Base-by-base conservation (phyloP, 1,284 basidiomycete species). In the Malassezia equina region DNA sequence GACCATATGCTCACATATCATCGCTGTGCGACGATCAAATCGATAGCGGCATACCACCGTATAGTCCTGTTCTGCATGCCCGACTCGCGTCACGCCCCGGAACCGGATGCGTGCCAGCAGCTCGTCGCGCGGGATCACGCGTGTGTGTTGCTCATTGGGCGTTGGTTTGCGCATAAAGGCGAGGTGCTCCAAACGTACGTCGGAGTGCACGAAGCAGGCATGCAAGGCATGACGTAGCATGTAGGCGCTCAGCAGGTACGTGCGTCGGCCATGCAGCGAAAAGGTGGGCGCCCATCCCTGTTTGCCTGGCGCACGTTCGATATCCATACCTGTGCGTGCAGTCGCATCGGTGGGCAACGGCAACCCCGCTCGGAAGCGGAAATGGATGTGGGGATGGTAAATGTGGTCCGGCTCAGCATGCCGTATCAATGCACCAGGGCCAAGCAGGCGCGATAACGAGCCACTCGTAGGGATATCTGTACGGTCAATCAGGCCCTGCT, bases 11-110 rank as follows among this genome's bases (percentile, higher is more conserved):
- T 59, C 51, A 9, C 46, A 55, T 25, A 73, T 65, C 47, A 55
- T 66, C 6, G 70, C 71, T 11, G 69, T 66, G 1, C 25, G 32
- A 1, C 62, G 59, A 43, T 72, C 69, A 41, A 72, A 66, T 1
- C 60, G 60, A 53, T 73, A 73, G 47, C 61, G 52, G 52, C 70
- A 73, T 27, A 73, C 51, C 49, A 71, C 60, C 9, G 66, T 67
- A 41, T 71, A 73, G 19, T 64, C 62, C 42, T 72, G 70, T 19
- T 59, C 54, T 32, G 61, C 46, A 0, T 62, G 60, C 4, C 63
- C 58, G 2, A 73, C 55, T 1, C 71, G 58, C n/a, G 58, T 58
- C 24, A 60, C 54, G 3, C 69, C 71, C 15, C 56, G 60, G 43
- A 73, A 72, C 2, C 61, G 63, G 19, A 71, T 51, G 2, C 71